Percentiles rank a stretch among this genome's conserved stretches.
These are phyloP conservation scores for Xylaria sp. DNA, from an alignment of 2,329 filamentous ascomycete genomes.

Conservation along the genomic window DNA sequence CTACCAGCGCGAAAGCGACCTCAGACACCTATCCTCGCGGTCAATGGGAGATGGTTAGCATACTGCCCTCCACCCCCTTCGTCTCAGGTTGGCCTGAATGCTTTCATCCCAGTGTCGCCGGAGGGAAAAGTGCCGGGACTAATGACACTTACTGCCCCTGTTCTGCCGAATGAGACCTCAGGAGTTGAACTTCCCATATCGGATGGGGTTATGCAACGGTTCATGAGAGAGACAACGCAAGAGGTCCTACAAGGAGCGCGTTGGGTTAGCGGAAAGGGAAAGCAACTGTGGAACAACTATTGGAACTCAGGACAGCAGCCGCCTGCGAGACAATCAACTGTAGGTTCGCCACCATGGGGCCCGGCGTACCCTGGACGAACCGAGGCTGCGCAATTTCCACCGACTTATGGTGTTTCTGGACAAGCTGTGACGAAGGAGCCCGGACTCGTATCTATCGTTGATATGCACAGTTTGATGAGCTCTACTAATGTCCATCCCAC, in stretches of 20 bases:
- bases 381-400: conserved; percentile 68
- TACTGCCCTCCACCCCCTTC: conserved; percentile 76
- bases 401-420: conserved; percentile 71
- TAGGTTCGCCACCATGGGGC: conserved; percentile 55
- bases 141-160: conserved; percentile 68
- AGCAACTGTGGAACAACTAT: conserved; percentile 80
- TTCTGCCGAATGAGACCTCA: conserved; percentile 69
- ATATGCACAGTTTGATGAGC: conserved; percentile 65
- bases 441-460: conserved; percentile 75
- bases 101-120: conserved; percentile 63
- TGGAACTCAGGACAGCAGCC: conserved; percentile 65
- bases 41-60: conserved; percentile 77
- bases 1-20: conserved; percentile 49
- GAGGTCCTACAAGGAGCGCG: conserved; percentile 76
- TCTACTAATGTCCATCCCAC: conserved; percentile 64
- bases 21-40: conserved; percentile 69
- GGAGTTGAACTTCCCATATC: conserved; percentile 74
- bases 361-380: conserved; percentile 51
- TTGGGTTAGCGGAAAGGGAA: conserved; percentile 78
- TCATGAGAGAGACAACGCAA: conserved; percentile 80
- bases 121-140: conserved; percentile 62
- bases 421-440: conserved; percentile 68
- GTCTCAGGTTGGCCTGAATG: conserved; percentile 72
- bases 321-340: conserved; percentile 51
- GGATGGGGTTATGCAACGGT: conserved; percentile 75